Evolutionary conservation across 768 basidiomycete species (phyloP).

Genomic region (Asterophora lycoperdoides): DNA sequence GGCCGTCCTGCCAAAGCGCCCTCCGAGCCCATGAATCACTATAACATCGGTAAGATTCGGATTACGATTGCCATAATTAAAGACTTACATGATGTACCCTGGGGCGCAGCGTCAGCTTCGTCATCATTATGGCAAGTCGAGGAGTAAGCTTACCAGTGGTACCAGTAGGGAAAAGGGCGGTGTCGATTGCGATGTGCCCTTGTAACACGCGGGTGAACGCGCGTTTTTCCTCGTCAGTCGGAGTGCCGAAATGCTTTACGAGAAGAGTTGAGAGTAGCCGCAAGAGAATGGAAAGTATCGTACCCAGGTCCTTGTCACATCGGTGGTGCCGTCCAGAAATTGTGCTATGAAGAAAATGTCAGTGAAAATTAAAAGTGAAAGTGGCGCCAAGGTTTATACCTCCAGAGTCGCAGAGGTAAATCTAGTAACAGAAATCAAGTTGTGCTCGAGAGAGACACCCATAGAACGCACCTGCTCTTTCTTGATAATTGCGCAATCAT

Average conservation of each 20-base stretch:
- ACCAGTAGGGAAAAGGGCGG: constrained; percentile 74
- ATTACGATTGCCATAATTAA: neutral
- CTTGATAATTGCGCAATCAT: constrained; percentile 68
- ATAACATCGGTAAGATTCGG: neutral
- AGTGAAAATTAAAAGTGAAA: too few relatives aligned
- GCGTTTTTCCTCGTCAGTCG: constrained; percentile 76
- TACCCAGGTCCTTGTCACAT: constrained; percentile 88
- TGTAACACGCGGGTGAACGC: constrained; percentile 91
- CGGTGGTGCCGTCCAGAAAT: constrained; percentile 84
- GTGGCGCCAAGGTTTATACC: constrained; percentile 33
- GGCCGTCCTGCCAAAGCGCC: constrained; percentile 81
- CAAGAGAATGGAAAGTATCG: constrained; percentile 14
- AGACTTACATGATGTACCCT: constrained; percentile 55
- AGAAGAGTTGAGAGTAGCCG: neutral
- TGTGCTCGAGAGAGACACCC: neutral
- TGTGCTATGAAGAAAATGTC: constrained; percentile 13
- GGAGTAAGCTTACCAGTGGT: constrained; percentile 54
- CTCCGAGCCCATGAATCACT: constrained; percentile 82
- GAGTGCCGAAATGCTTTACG: constrained; percentile 79
- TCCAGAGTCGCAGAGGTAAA: constrained; percentile 73
- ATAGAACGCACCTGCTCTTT: constrained; percentile 55
- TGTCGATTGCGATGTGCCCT: constrained; percentile 88
- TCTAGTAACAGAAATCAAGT: constrained; percentile 22
- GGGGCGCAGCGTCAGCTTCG: neutral
- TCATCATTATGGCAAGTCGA: neutral